Conservation (phyloP, 257 asterid species). For the Datura wrightii region DNA sequence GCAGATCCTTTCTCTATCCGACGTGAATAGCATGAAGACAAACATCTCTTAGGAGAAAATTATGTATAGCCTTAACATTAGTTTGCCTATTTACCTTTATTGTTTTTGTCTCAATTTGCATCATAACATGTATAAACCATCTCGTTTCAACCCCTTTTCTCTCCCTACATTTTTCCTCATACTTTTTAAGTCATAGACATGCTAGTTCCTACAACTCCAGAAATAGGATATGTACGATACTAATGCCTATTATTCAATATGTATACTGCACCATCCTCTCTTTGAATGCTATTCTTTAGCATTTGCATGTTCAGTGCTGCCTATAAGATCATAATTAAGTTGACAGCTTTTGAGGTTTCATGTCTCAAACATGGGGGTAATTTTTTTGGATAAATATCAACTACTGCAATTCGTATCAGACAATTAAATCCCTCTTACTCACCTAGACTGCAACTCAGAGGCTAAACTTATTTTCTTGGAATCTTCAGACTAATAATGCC, state of each 20-base stretch:
- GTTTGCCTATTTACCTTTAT: background rate
- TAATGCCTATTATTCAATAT: background rate
- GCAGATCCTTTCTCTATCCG: background rate
- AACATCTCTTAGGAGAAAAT: background rate
- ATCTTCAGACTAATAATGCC: background rate
- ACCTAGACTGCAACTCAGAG: background rate
- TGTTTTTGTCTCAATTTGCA: slow-evolving; percentile 10
- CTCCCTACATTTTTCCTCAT: background rate
- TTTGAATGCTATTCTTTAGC: background rate
- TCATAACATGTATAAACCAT: background rate
- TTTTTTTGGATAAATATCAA: background rate
- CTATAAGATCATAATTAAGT: background rate
- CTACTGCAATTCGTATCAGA: background rate
- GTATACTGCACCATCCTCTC: background rate
- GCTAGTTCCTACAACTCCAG: background rate
- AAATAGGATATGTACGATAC: background rate
- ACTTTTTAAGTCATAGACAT: background rate
- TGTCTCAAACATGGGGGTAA: background rate
- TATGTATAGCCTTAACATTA: background rate
- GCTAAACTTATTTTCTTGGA: background rate
- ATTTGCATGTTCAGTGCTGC: background rate
- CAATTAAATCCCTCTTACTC: background rate
- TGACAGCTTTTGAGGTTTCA: background rate
- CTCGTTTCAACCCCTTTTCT: background rate
- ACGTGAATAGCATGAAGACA: background rate